Percentiles rank a stretch among this genome's conserved stretches.
Evolutionary conservation across 225 moss, liverwort and hornwort genomes (phyloP).

Genomic region (Neckera pumila): DNA sequence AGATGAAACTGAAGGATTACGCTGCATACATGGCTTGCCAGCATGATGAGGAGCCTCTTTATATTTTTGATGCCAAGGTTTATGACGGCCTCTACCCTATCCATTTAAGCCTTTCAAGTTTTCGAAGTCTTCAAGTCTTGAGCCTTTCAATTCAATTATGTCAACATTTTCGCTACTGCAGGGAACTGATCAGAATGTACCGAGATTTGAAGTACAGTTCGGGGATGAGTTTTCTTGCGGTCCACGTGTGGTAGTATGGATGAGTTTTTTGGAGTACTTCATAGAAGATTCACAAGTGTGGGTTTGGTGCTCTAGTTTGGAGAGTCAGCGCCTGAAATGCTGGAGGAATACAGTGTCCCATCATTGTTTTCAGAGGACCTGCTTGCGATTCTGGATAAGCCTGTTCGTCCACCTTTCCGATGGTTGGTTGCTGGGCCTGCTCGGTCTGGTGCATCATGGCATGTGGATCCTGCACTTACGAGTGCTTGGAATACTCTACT

Average conservation of each 20-base stretch:
- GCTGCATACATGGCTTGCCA: constrained; percentile 75
- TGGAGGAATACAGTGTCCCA: constrained; percentile 83
- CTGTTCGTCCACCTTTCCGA: constrained; percentile 72
- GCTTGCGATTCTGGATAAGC: constrained; percentile 67
- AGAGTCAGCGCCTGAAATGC: constrained; percentile 74
- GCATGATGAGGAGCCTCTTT: constrained; percentile 95
- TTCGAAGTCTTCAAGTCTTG: background rate
- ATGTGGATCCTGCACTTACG: constrained; percentile 97
- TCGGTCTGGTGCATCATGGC: constrained; percentile 98
- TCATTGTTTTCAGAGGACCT: constrained; percentile 81
- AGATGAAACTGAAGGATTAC: constrained; percentile 81
- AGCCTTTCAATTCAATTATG: background rate
- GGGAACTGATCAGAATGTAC: background rate
- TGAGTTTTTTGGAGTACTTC: background rate
- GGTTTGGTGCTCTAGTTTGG: constrained; percentile 69
- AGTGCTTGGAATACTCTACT: constrained; percentile 98
- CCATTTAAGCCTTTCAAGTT: background rate
- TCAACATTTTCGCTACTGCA: background rate
- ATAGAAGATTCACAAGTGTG: constrained; percentile 3
- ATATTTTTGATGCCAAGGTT: constrained; percentile 92
- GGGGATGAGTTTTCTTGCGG: background rate
- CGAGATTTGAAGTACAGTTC: background rate
- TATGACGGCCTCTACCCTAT: background rate
- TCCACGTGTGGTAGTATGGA: background rate
- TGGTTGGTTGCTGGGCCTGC: constrained; percentile 96